Conservation (phyloP, 495 filamentous ascomycete species). For the Hyaloscypha finlandica region DNA sequence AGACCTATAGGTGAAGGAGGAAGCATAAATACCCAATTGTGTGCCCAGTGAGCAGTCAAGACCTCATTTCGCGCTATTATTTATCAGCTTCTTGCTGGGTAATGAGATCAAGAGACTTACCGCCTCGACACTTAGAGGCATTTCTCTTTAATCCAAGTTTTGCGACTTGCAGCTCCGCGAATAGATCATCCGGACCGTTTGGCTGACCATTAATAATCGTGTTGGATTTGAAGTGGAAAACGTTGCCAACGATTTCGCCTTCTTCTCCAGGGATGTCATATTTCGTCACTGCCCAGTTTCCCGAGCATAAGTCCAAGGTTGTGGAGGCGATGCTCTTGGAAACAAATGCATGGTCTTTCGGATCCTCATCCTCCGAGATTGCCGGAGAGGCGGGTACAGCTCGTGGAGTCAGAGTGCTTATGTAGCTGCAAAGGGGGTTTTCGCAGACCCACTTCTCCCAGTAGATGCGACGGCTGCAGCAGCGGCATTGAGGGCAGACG, state of each 20-base stretch:
- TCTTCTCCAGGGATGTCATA: conserved; percentile 38
- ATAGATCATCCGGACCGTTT: conserved; percentile 65
- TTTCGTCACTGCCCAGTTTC: conserved; percentile 19
- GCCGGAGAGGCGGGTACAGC: conserved; percentile 9
- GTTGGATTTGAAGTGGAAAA: conserved; percentile 65
- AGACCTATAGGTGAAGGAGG: not conserved
- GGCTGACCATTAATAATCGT: conserved; percentile 45
- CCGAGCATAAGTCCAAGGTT: too few species aligned
- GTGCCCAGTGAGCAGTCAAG: conserved; percentile 66
- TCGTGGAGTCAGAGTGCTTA: not conserved
- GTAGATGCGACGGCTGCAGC: conserved; percentile 60
- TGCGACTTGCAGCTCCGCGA: conserved; percentile 55
- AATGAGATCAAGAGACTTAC: conserved; percentile 10
- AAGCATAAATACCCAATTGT: conserved; percentile 64
- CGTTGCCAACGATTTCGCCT: conserved; percentile 47
- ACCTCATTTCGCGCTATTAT: conserved; percentile 38
- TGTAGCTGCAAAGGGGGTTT: conserved; percentile 49
- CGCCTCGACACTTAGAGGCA: conserved; percentile 37
- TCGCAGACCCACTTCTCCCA: conserved; percentile 71
- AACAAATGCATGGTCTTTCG: too few species aligned
- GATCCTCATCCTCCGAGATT: not conserved
- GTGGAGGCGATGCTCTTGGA: too few species aligned
- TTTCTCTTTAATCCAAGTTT: conserved; percentile 64
- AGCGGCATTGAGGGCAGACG: conserved; percentile 69
- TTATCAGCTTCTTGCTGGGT: not conserved